A percentile compares a stretch with the other conserved stretches of the same genome.
Conservation (phyloP, 2,329 filamentous ascomycete species). For the Sporothrix brunneoviolacea region DNA sequence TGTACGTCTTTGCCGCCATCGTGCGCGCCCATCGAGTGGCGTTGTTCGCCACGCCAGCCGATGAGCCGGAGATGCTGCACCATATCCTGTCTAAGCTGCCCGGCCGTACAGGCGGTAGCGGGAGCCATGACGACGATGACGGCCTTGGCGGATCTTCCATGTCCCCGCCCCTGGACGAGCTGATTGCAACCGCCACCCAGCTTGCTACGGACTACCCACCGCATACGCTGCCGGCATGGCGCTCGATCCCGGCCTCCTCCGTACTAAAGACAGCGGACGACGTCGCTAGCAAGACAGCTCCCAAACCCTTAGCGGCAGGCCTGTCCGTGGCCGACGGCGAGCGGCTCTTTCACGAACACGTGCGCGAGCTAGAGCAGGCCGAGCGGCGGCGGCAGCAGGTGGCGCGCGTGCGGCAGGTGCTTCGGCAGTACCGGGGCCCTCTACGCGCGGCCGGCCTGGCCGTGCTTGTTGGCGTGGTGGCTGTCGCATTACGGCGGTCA, state of each 20-base stretch:
- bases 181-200: slow-evolving; percentile 59
- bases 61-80: slow-evolving; percentile 90
- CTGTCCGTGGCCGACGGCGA: slow-evolving; percentile 62
- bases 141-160: slow-evolving; percentile 46
- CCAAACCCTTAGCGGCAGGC: slow-evolving; percentile 30
- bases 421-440: slow-evolving; percentile 62
- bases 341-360: slow-evolving; percentile 62
- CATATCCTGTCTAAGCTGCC: slow-evolving; percentile 83
- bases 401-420: slow-evolving; percentile 25
- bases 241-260: slow-evolving; percentile 63
- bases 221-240: slow-evolving; percentile 64
- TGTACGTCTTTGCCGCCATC: slow-evolving; percentile 90
- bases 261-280: slow-evolving; percentile 76
- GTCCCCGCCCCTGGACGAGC: slow-evolving; percentile 65
- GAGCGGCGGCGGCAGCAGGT: slow-evolving; percentile 50
- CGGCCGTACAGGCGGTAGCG: slow-evolving; percentile 26
- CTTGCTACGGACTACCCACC: slow-evolving; percentile 67
- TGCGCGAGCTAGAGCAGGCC: slow-evolving; percentile 60
- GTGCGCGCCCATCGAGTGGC: slow-evolving; percentile 74
- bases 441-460: slow-evolving; percentile 56
- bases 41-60: slow-evolving; percentile 72
- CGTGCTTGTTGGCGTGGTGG: slow-evolving; percentile 59
- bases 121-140: background rate
- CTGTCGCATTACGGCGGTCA: slow-evolving; percentile 58
- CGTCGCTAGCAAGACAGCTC: slow-evolving; percentile 21